A percentile compares a stretch with the other conserved stretches of the same genome.
Evolutionary conservation across 768 basidiomycete genomes (phyloP).

Genomic region (Cystofilobasidium macerans): DNA sequence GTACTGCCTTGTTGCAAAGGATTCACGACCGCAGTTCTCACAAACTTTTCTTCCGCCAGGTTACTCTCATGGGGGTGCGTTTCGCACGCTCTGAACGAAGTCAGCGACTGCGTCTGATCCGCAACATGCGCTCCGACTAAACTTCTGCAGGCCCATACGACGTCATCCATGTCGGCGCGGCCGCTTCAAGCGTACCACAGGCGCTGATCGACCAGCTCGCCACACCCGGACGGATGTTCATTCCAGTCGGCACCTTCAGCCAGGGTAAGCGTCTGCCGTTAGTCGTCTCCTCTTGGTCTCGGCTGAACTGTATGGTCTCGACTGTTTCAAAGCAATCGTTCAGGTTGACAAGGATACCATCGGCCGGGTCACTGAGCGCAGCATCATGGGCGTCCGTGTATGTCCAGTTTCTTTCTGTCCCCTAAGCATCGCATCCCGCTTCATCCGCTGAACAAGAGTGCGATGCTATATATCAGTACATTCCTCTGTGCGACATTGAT

Average conservation of each 20-base stretch:
- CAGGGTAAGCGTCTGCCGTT: no score
- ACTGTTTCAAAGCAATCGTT: no score
- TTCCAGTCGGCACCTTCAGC: slow-evolving; percentile 35
- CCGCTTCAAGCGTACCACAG: slow-evolving; percentile 61
- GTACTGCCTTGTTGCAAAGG: slow-evolving; percentile 6
- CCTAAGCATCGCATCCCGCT: no score
- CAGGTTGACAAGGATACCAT: no score
- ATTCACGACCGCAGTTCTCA: slow-evolving; percentile 37
- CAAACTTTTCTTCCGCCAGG: background rate
- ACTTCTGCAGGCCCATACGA: slow-evolving; percentile 48
- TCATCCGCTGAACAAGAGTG: no score
- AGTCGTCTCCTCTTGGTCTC: no score
- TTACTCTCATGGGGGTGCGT: background rate
- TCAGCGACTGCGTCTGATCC: slow-evolving; percentile 2
- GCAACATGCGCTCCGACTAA: background rate
- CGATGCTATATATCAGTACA: no score
- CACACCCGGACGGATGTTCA: slow-evolving; percentile 57
- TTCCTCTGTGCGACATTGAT: no score
- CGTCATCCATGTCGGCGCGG: slow-evolving; percentile 89
- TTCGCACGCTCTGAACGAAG: background rate
- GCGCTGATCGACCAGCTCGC: slow-evolving; percentile 48
- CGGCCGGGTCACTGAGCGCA: no score
- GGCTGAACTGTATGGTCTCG: no score
- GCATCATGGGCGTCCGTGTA: no score
- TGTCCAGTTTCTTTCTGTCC: no score